phyloP scores from a whole-genome alignment of 257 asterid species.

The Jacaranda mimosifolia region DNA sequence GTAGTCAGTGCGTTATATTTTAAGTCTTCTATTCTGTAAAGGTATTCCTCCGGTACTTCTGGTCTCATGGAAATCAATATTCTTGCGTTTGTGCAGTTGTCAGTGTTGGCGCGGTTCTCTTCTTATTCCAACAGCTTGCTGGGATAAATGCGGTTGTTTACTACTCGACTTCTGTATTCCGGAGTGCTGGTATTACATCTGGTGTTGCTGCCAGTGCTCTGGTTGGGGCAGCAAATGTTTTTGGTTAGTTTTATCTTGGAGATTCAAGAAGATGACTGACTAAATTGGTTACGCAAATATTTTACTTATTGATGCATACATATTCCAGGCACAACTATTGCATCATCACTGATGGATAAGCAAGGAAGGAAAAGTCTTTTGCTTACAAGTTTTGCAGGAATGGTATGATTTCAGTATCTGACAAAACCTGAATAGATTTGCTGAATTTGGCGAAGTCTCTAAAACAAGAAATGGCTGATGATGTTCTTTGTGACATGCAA shows the following conservation, averaged over 20 bases:
- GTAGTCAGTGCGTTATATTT: no score
- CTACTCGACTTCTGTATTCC: conserved; percentile 93
- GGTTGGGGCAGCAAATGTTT: conserved; percentile 94
- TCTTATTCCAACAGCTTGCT: conserved; percentile 90
- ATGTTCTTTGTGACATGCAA: conserved; percentile 15
- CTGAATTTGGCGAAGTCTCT: conserved; percentile 5
- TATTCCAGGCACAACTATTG: conserved; percentile 77
- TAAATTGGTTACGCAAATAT: no score
- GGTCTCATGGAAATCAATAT: no score
- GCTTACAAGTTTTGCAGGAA: conserved; percentile 87
- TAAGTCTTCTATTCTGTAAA: no score
- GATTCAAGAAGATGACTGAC: no score
- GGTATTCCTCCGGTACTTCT: not conserved
- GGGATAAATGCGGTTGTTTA: conserved; percentile 96
- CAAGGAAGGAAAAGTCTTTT: conserved; percentile 96
- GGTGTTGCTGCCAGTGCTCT: conserved; percentile 96
- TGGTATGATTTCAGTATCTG: conserved; percentile 66
- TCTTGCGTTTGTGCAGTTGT: conserved; percentile 81
- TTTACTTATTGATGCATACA: no score
- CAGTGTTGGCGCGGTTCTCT: conserved; percentile 90
- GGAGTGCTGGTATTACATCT: conserved; percentile 90
- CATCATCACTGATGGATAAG: conserved; percentile 93
- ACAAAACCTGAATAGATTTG: not conserved
- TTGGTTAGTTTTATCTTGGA: conserved; percentile 65
- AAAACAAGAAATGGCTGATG: not conserved